Conservation (phyloP, 1,284 basidiomycete species). For the Naganishia sp. region DNA sequence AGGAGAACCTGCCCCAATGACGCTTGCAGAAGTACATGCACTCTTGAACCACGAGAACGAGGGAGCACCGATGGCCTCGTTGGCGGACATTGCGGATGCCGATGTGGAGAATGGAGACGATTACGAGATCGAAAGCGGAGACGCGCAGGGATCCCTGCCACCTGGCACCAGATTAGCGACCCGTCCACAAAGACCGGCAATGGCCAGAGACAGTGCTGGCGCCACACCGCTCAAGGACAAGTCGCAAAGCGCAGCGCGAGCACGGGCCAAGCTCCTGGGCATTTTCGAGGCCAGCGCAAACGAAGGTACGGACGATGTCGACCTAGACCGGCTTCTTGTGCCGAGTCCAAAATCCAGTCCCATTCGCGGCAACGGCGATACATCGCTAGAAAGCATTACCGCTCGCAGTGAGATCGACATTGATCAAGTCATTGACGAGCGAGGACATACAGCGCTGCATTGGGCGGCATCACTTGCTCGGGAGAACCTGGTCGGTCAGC, state of each 20-base stretch:
- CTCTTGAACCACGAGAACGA: conserved; percentile 7
- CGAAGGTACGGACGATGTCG: conserved; percentile 18
- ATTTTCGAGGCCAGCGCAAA: conserved; percentile 31
- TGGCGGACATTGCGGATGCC: conserved; percentile 22
- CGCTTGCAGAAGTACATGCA: conserved; percentile 21
- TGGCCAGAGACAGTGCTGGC: neutral
- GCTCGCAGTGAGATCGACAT: conserved; percentile 59
- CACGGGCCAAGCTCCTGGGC: conserved; percentile 30
- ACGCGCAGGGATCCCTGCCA: conserved; percentile 12
- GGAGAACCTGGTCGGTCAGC: conserved; percentile 65
- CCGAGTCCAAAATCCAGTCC: conserved; percentile 12
- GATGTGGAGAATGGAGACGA: conserved; percentile 22
- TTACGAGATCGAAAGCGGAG: conserved; percentile 23
- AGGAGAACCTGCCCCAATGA: conserved; percentile 17
- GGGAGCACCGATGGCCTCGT: conserved; percentile 9
- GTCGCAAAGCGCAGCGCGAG: conserved; percentile 4
- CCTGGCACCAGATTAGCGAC: conserved; percentile 25
- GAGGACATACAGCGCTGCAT: conserved; percentile 92
- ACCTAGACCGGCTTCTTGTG: conserved; percentile 29
- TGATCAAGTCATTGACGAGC: conserved; percentile 84
- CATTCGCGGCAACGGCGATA: conserved; percentile 6
- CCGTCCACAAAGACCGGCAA: conserved; percentile 30
- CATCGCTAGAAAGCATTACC: conserved; percentile 1
- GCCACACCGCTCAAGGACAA: conserved; percentile 12
- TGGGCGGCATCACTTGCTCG: conserved; percentile 86